These are phyloP conservation scores for Veloporphyrellus conicus DNA, from an alignment of 1,284 basidiomycete species.

Conservation along the genomic window DNA sequence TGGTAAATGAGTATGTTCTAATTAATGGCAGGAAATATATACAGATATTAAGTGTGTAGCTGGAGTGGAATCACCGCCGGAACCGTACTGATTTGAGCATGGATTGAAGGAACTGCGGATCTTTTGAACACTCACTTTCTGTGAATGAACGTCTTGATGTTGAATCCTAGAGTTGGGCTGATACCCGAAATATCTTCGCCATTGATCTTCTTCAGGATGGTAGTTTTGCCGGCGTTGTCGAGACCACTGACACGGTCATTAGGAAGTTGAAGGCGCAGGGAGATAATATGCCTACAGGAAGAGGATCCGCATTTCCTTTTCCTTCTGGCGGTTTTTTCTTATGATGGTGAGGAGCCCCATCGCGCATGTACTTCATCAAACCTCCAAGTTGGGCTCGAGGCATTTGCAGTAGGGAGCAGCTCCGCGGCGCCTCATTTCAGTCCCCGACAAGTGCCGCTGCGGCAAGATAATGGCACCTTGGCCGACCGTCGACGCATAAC, in stretches of 20 bases:
- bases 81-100: slow-evolving; percentile 24
- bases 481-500: not conserved
- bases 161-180: slow-evolving; percentile 96
- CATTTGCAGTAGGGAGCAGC: not conserved
- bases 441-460: slow-evolving; percentile 15
- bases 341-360: slow-evolving; percentile 97
- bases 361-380: not conserved
- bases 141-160: slow-evolving; percentile 94
- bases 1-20: slow-evolving; percentile 7
- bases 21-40: slow-evolving; percentile 36
- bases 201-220: slow-evolving; percentile 92
- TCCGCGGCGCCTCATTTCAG: slow-evolving; percentile 16
- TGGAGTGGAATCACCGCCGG: slow-evolving; percentile 34
- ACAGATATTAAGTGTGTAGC: slow-evolving; percentile 94
- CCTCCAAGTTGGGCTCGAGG: too few relatives aligned
- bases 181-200: slow-evolving; percentile 84
- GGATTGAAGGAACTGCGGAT: slow-evolving; percentile 17
- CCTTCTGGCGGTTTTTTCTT: slow-evolving; percentile 91
- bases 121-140: slow-evolving; percentile 61
- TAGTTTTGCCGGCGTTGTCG: slow-evolving; percentile 99
- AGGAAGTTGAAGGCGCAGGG: slow-evolving; percentile 11
- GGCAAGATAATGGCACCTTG: slow-evolving; percentile 19
- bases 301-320: slow-evolving; percentile 92
- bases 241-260: slow-evolving; percentile 65
- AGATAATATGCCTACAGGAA: slow-evolving; percentile 68